Conservation (phyloP, 805 yeast species). For the Candida ulmi region DNA sequence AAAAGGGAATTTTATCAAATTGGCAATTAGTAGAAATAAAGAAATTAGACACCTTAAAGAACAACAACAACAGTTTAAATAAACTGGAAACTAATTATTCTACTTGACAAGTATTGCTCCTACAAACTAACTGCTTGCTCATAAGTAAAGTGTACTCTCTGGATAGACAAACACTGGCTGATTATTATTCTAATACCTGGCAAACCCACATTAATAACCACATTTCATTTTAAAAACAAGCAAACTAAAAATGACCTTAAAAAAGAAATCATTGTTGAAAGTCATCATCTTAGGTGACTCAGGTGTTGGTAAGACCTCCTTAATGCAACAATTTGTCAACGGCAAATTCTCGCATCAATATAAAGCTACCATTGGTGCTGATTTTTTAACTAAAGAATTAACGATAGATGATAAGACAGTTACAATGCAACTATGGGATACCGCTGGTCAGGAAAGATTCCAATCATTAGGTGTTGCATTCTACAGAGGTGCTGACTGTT, state of each 20-base stretch:
- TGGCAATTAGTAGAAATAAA: too few relatives aligned
- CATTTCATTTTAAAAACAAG: too few relatives aligned
- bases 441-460: constrained; percentile 98
- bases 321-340: constrained; percentile 96
- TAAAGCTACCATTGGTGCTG: constrained; percentile 98
- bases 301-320: constrained; percentile 95
- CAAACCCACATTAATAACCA: too few relatives aligned
- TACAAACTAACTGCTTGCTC: too few relatives aligned
- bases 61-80: too few relatives aligned
- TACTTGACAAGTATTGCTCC: too few relatives aligned
- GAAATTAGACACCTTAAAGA: too few relatives aligned
- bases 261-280: constrained; percentile 73
- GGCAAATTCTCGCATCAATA: constrained; percentile 93
- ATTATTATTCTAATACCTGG: too few relatives aligned
- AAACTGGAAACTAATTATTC: too few relatives aligned
- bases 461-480: constrained; percentile 96
- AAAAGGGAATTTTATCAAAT: too few relatives aligned
- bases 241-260: constrained; percentile 24
- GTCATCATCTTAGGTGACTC: constrained; percentile 95
- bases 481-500: constrained; percentile 97
- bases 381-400: constrained; percentile 88
- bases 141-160: too few relatives aligned
- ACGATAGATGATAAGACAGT: constrained; percentile 63
- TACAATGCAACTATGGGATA: constrained; percentile 86
- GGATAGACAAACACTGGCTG: too few relatives aligned